A percentile compares a stretch with the other conserved stretches of the same genome.
Conservation (phyloP, 352 stramenopile species). For the Globisporangium irregulare region DNA sequence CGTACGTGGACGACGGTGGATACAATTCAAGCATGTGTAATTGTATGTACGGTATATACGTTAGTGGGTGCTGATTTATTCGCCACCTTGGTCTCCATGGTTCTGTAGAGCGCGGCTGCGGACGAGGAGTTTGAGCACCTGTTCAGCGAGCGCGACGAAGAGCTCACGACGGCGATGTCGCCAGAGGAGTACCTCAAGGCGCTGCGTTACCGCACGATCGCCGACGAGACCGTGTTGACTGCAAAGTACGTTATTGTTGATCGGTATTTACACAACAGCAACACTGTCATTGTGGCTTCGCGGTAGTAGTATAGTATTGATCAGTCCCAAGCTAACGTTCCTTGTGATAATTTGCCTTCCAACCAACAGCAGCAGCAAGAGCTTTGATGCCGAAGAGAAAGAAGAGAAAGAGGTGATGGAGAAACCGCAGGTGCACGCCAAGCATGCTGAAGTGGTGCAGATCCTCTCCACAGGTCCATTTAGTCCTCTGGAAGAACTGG, state of each 20-base stretch:
- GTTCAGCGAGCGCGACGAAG: conserved; percentile 80
- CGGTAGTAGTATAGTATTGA: background rate
- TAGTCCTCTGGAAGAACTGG: background rate
- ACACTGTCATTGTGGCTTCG: background rate
- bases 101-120: conserved; percentile 21
- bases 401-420: conserved; percentile 28
- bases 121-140: conserved; percentile 81
- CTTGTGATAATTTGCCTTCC: background rate
- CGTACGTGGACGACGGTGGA: conserved; percentile 28
- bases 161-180: conserved; percentile 67
- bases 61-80: background rate
- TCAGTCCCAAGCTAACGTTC: background rate
- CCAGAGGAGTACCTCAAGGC: conserved; percentile 69
- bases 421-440: conserved; percentile 28
- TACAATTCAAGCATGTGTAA: background rate
- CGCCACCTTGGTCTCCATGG: background rate
- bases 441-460: conserved; percentile 26
- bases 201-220: conserved; percentile 59
- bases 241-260: conserved; percentile 20
- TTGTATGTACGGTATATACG: background rate
- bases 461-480: conserved; percentile 23
- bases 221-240: conserved; percentile 22
- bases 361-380: conserved; percentile 18
- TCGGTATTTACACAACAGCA: conserved; percentile 4
- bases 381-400: conserved; percentile 37